Base-by-base conservation (phyloP, 2,329 filamentous ascomycete species). In the Zymoseptoria pseudotritici region DNA sequence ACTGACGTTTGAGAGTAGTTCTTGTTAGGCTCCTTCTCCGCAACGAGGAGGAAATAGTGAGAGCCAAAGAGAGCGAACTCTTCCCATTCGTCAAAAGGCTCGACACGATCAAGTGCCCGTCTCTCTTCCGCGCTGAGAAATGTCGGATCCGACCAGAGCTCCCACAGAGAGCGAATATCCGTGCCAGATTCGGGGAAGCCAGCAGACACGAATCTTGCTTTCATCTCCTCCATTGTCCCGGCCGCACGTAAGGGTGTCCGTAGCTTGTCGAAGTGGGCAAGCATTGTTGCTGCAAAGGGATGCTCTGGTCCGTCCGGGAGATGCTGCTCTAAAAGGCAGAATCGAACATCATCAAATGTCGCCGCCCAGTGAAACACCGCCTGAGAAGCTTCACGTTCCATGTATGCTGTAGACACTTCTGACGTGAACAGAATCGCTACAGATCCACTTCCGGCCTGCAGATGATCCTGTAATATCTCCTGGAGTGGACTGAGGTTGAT, bases 41-140 rank as follows among this genome's bases (percentile, higher is more conserved):
- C 90, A 55, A 85, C 79, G 8, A 96, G 79, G 51, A 97, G 76
- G 66, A 92, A 89, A 73, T 96, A 96, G 74, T 97, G 92, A 36
- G 86, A 86, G 2, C 84, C 85, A 72, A 95, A 96, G 0, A 96
- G 78, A 2, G 88, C 86, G 70, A 97, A 91, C 69, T 97, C 93
- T 74, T 97, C 93, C 91, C 91, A 96, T 74, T 97, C 92, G 72
- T 97, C 93, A 70, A 97, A 97, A 0, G 88, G 85, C 70, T 97
- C 93, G 17, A 91, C 74, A 0, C 76, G 70, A 66, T 96, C 87
- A 13, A 97, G 75, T 10, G 76, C 76, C 42, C 72, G 76, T 63
- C 90, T 82, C 62, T 90, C 81, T 1, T 79, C 74, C 1, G 80
- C 69, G 5, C 78, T 79, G 20, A 96, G 75, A 71, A 92, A 92